Percentiles rank a stretch among this genome's conserved stretches.
Evolutionary conservation across 257 asterid genomes (phyloP).

Genomic region (Rauvolfia tetraphylla): DNA sequence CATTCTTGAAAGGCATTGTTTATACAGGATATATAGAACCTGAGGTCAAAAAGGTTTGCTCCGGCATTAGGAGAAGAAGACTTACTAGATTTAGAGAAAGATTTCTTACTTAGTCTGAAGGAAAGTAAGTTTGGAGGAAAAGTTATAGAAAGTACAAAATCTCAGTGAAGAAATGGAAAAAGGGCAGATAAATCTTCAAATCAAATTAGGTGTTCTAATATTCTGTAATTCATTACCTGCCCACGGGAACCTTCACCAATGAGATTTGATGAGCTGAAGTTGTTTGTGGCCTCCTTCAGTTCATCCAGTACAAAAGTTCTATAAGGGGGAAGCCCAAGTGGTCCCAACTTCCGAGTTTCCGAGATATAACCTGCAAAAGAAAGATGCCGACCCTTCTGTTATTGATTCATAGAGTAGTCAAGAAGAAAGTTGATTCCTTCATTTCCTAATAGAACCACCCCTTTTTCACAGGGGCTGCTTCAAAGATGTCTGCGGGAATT

Average conservation of each 20-base stretch:
- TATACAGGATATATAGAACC: neutral
- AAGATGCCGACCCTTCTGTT: conserved; percentile 7
- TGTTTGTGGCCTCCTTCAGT: conserved; percentile 77
- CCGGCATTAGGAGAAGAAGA: neutral
- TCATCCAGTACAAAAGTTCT: conserved; percentile 70
- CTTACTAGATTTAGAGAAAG: neutral
- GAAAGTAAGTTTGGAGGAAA: neutral
- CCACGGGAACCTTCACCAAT: conserved; percentile 62
- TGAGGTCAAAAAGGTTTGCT: neutral
- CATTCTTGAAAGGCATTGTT: neutral
- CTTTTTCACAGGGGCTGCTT: neutral
- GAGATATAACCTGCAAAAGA: conserved; percentile 63
- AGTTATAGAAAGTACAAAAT: neutral
- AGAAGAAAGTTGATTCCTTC: neutral
- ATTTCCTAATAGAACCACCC: too few relatives aligned
- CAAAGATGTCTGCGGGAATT: too few relatives aligned
- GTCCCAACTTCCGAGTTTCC: conserved; percentile 74
- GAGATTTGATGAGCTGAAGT: conserved; percentile 48
- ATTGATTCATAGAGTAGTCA: neutral
- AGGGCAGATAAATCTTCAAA: neutral
- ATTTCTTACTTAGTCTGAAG: neutral
- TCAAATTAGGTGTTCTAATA: neutral
- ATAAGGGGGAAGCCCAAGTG: conserved; percentile 63
- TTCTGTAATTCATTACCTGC: conserved; percentile 41
- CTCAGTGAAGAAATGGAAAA: neutral